Evolutionary conservation across 192 early-diverging fungal genomes (phyloP).

Genomic region (Oehlia diaphana): DNA sequence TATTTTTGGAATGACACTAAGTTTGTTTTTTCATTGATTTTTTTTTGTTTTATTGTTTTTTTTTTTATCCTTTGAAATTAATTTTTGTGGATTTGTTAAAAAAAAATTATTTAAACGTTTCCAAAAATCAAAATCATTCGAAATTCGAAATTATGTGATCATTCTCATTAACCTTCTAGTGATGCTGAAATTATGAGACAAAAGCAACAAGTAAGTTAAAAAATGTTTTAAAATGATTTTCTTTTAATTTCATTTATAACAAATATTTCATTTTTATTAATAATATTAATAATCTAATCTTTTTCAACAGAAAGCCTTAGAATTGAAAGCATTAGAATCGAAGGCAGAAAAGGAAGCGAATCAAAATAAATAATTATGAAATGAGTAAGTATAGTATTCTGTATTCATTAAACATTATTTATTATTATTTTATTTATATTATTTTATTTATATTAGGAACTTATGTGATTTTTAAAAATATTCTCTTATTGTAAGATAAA

Average conservation of each 20-base stretch:
- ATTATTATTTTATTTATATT: too few relatives aligned
- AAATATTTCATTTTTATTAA: not conserved
- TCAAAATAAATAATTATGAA: too few relatives aligned
- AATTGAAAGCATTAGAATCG: not conserved
- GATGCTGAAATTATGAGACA: conserved; percentile 55
- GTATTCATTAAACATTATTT: too few relatives aligned
- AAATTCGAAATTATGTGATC: not conserved
- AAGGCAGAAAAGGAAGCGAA: too few relatives aligned
- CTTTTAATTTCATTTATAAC: not conserved
- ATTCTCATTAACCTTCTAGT: conserved; percentile 22
- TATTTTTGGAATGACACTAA: not conserved
- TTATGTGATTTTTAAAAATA: too few relatives aligned
- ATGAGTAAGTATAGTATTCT: too few relatives aligned
- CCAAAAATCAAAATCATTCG: too few relatives aligned
- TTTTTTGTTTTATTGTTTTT: too few relatives aligned
- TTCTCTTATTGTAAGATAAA: too few relatives aligned
- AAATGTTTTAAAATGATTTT: not conserved
- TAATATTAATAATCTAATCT: not conserved
- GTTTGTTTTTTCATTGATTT: not conserved
- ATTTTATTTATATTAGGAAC: too few relatives aligned
- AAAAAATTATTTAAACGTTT: not conserved
- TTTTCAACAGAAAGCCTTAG: conserved; percentile 12
- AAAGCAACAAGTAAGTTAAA: conserved; percentile 39
- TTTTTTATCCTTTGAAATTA: not conserved
- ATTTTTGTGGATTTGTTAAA: not conserved